Conservation (phyloP, 192 early-diverging fungal species). For the Gaertneriomyces sp. region DNA sequence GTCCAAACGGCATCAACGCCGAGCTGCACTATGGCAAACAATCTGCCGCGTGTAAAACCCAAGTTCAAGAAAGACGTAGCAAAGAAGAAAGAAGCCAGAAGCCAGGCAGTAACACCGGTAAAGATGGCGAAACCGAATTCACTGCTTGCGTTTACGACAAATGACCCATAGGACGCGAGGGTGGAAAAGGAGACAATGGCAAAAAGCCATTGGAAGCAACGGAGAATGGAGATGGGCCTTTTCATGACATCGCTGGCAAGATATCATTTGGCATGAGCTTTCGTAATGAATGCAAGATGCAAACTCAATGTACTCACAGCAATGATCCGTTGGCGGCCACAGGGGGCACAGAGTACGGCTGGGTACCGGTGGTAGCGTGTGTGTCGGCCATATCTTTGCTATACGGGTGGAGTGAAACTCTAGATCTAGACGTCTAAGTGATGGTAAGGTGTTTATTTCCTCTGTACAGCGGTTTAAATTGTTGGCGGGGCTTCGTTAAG, state of each 20-base stretch:
- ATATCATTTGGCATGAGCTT: too few relatives aligned
- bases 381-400: too few relatives aligned
- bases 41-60: background rate
- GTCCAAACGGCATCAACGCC: constrained; percentile 5
- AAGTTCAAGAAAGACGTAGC: background rate
- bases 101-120: constrained; percentile 7
- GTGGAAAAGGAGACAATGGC: constrained; percentile 6
- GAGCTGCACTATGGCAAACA: background rate
- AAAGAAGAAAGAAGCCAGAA: constrained; percentile 3
- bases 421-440: too few relatives aligned
- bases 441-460: too few relatives aligned
- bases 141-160: background rate
- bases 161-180: background rate
- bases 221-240: background rate
- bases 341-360: too few relatives aligned
- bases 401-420: too few relatives aligned
- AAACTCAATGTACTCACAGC: too few relatives aligned
- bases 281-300: too few relatives aligned
- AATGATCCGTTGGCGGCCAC: too few relatives aligned
- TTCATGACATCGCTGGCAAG: background rate
- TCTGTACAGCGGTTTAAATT: too few relatives aligned
- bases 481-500: too few relatives aligned
- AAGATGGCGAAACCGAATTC: constrained; percentile 8
- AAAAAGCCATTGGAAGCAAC: constrained; percentile 8
- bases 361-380: too few relatives aligned